phyloP scores from a whole-genome alignment of 164 flowering plant genomes.

The Tinospora cordifolia region DNA sequence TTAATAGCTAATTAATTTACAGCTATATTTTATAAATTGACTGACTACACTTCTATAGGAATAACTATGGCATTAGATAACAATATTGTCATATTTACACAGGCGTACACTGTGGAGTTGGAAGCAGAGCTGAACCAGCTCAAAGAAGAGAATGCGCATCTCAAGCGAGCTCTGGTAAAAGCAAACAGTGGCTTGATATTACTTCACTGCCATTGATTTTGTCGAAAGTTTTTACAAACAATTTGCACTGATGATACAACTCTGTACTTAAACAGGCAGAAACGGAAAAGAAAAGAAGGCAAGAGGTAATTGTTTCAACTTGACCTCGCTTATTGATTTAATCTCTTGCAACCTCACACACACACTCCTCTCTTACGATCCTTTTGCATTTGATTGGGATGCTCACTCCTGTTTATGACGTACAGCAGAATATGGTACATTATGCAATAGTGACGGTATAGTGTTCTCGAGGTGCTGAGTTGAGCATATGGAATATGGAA shows the following conservation, averaged over 20 bases:
- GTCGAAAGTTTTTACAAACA: neutral
- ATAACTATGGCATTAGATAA: neutral
- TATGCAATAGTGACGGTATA: no score
- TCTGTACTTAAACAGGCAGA: conserved; percentile 45
- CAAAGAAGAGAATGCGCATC: conserved; percentile 69
- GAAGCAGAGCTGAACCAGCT: conserved; percentile 87
- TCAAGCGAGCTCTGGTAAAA: conserved; percentile 57
- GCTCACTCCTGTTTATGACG: no score
- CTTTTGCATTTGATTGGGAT: no score
- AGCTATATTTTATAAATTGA: no score
- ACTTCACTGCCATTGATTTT: neutral
- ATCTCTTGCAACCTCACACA: neutral
- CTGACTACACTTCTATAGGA: no score
- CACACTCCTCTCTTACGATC: neutral
- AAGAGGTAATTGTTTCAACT: conserved; percentile 39
- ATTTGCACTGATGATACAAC: neutral
- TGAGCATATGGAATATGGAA: neutral
- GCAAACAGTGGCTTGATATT: neutral
- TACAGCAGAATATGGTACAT: no score
- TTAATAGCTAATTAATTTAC: no score
- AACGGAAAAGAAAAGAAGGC: conserved; percentile 45
- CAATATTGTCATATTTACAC: conserved; percentile 1
- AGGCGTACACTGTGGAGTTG: conserved; percentile 95
- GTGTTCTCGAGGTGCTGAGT: no score
- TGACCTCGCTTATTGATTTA: neutral